phyloP scores from a whole-genome alignment of 2,329 filamentous ascomycete genomes.

The Mycosphaerella arachidis region DNA sequence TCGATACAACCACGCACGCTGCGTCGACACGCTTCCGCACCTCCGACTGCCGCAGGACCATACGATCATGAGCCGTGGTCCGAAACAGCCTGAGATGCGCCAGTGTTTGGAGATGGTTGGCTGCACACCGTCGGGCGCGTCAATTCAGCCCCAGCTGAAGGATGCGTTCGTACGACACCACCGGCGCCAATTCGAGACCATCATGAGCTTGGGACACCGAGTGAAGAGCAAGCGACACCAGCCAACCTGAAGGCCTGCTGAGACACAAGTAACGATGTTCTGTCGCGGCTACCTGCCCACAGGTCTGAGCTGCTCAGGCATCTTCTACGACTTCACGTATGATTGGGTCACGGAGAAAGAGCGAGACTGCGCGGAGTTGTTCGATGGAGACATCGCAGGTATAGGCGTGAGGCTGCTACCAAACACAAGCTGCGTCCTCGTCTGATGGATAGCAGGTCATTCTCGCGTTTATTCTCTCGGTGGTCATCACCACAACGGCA shows the following conservation, averaged over 20 bases:
- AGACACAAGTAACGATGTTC: neutral
- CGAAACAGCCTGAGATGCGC: too few species aligned
- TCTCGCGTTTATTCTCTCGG: neutral
- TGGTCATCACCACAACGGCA: neutral
- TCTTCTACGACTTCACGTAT: neutral
- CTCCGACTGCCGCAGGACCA: too few species aligned
- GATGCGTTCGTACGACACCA: too few species aligned
- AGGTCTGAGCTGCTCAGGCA: neutral
- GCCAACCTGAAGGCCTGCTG: neutral
- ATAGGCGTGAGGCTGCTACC: neutral
- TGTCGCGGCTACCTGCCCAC: neutral
- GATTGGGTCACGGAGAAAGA: neutral
- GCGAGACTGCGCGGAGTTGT: neutral
- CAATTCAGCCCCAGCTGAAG: too few species aligned
- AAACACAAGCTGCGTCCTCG: neutral
- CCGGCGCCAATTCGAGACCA: neutral
- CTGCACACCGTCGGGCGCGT: too few species aligned
- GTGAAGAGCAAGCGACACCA: neutral
- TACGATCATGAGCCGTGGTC: too few species aligned
- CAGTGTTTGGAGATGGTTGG: too few species aligned
- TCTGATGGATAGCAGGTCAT: conserved; percentile 38
- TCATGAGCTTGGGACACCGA: neutral
- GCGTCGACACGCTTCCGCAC: too few species aligned
- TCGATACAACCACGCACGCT: too few species aligned
- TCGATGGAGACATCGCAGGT: neutral